Conservation (phyloP, 345 rosid species). For the Streptanthus diversifolius region DNA sequence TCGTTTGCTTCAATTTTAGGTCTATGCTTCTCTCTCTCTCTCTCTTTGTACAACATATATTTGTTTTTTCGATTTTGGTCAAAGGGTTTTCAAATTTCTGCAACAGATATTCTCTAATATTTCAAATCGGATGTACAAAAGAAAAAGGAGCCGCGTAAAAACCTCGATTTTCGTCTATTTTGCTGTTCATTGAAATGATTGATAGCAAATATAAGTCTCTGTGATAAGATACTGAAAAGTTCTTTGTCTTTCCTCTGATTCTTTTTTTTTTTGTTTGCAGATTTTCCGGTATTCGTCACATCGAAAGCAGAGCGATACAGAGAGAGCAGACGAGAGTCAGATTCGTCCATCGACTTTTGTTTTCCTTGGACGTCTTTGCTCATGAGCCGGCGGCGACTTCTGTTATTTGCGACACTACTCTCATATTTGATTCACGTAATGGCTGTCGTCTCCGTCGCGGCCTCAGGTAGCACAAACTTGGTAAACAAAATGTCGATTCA, state of each 20-base stretch:
- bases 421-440: constrained; percentile 9
- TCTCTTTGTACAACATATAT: too few relatives aligned
- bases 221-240: background rate
- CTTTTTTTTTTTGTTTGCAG: constrained; percentile 6
- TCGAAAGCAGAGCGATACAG: background rate
- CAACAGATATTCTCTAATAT: background rate
- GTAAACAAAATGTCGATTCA: too few relatives aligned
- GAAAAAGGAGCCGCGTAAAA: background rate
- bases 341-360: background rate
- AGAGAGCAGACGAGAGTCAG: background rate
- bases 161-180: background rate
- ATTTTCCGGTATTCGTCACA: constrained; percentile 17
- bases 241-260: background rate
- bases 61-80: background rate
- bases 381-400: constrained; percentile 23
- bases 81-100: background rate
- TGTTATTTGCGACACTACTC: background rate
- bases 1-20: constrained; percentile 30
- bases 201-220: constrained; percentile 14
- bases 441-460: constrained; percentile 9
- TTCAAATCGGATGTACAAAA: background rate
- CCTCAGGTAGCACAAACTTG: background rate
- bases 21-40: constrained; percentile 6
- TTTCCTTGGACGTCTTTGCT: background rate
- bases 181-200: constrained; percentile 33